Base-by-base conservation (phyloP, 2,329 filamentous ascomycete genomes). In the Hypoxylon sp. region DNA sequence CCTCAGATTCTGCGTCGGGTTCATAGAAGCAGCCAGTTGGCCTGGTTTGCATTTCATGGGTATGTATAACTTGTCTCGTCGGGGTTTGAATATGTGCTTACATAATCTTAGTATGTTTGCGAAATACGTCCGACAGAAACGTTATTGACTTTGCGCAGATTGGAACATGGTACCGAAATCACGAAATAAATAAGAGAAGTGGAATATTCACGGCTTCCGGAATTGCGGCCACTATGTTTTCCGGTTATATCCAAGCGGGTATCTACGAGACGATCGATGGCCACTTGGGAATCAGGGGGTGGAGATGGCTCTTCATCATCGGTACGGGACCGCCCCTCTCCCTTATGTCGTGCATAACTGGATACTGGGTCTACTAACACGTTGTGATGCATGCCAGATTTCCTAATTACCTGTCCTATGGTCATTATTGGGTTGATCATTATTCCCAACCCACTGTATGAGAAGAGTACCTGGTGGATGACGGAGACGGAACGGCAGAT, bases 301-400 rank as follows among this genome's bases (percentile, higher is more conserved):
- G 83, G 82, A 72, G 77, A 55, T 82, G 79, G 83, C 74, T 86
- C 0, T 87, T 86, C 52, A 82, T 86, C n/a, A 85, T 87, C 30
- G 59, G 82, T 82, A 0, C 56, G 85, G 85, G 2, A 17, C 1
- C 36, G 14, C 38, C 53, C 61, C 0, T 73, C 77, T 7, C 75
- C 38, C 75, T 7, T 74, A 74, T 45, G 17, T 9, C 9, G 14
- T 36, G 3, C 25, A 36, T 36, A 19, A 38, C 41, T 28, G 19
- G n/a, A 21, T 11, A 28, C 30, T n/a, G 23, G 36, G 14, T 5
- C 19, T 34, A 38, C 21, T 49, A 57, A 58, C 45, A 13, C 32
- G 11, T 52, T 28, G 10, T 21, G 38, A 5, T 10, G 2, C 23
- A 34, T 56, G 32, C 17, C 28, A 69, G 69, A 71, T 34, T 71